Evolutionary conservation across 1,139 yeast genomes (phyloP).

Genomic region (Blastobotrys buckinghamii): DNA sequence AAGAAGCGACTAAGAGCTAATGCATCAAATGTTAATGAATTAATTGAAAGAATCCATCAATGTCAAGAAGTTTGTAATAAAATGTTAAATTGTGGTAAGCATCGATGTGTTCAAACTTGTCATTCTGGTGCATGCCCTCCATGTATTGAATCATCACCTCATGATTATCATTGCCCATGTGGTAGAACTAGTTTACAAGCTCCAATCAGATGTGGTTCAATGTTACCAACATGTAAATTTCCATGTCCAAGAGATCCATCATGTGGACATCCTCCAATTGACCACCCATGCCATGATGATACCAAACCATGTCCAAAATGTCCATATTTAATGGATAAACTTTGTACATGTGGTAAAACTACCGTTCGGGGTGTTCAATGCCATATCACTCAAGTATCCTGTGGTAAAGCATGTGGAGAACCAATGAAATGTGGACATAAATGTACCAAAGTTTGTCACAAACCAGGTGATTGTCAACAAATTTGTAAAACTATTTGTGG

Average conservation of each 20-base stretch:
- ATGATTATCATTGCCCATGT: constrained; percentile 78
- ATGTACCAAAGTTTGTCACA: constrained; percentile 59
- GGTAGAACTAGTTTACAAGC: constrained; percentile 77
- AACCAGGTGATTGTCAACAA: constrained; percentile 26
- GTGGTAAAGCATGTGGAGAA: constrained; percentile 63
- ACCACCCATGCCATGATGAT: constrained; percentile 71
- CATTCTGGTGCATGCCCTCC: constrained; percentile 83
- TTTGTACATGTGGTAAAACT: constrained; percentile 67
- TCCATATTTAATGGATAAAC: constrained; percentile 55
- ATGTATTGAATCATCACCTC: constrained; percentile 76
- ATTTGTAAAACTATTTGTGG: constrained; percentile 47
- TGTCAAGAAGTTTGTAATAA: constrained; percentile 70
- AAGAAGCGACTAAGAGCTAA: constrained; percentile 40
- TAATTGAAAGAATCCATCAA: constrained; percentile 70
- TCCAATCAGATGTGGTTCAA: constrained; percentile 86
- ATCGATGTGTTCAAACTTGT: constrained; percentile 67
- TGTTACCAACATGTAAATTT: constrained; percentile 57
- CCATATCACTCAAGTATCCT: constrained; percentile 61
- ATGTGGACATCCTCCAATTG: constrained; percentile 75
- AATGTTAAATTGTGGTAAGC: constrained; percentile 64
- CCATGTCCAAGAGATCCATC: constrained; percentile 56
- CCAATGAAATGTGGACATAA: constrained; percentile 61
- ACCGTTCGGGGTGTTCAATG: constrained; percentile 63
- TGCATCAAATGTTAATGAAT: constrained; percentile 31
- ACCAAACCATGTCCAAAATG: constrained; percentile 65